A percentile compares a stretch with the other conserved stretches of the same genome.
Conservation (phyloP, 2,329 filamentous ascomycete genomes). For the Xylaria sp. region DNA sequence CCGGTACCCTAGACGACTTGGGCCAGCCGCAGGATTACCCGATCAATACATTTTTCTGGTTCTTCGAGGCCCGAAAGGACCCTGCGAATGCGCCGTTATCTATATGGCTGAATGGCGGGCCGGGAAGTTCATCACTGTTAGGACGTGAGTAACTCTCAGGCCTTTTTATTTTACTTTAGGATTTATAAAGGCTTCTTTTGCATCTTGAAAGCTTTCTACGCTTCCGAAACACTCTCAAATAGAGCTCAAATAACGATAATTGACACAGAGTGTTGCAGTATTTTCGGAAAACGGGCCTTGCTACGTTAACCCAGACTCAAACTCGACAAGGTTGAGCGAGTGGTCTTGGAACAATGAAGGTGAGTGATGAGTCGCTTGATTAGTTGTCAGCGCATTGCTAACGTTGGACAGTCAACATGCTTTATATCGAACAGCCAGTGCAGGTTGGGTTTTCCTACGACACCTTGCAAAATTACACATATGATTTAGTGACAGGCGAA, state of each 20-base stretch:
- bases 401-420: slow-evolving; percentile 58
- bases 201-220: neutral
- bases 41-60: slow-evolving; percentile 58
- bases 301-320: slow-evolving; percentile 57
- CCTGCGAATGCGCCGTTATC: slow-evolving; percentile 54
- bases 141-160: slow-evolving; percentile 45
- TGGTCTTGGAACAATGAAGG: slow-evolving; percentile 66
- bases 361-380: slow-evolving; percentile 24
- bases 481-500: slow-evolving; percentile 54
- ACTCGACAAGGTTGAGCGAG: slow-evolving; percentile 62
- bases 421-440: slow-evolving; percentile 65
- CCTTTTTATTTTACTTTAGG: neutral
- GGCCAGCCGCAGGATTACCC: slow-evolving; percentile 60
- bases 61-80: slow-evolving; percentile 50
- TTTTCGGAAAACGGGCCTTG: slow-evolving; percentile 63
- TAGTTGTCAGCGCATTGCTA: slow-evolving; percentile 9
- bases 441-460: slow-evolving; percentile 73
- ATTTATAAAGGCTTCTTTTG: neutral
- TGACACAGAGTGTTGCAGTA: slow-evolving; percentile 41
- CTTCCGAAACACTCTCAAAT: neutral
- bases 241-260: neutral
- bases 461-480: slow-evolving; percentile 64
- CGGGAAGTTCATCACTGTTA: slow-evolving; percentile 65
- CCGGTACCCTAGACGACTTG: slow-evolving; percentile 51
- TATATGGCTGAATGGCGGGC: slow-evolving; percentile 69